These are phyloP conservation scores for Colletotrichum lentis DNA, from an alignment of 2,329 filamentous ascomycete species.

Conservation along the genomic window DNA sequence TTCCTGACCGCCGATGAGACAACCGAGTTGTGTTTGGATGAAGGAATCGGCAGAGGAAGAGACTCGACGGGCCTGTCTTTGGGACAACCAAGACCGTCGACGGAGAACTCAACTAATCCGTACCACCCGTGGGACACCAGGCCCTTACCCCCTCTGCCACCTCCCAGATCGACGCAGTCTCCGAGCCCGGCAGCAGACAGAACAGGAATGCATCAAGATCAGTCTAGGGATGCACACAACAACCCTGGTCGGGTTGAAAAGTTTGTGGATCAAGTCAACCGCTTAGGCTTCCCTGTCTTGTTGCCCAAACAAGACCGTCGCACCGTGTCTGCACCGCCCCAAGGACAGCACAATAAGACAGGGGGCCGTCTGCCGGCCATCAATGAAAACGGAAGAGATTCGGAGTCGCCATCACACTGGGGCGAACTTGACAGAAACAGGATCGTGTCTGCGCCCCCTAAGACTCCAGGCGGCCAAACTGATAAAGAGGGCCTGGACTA, in stretches of 20 bases:
- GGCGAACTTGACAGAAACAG: slow-evolving; percentile 49
- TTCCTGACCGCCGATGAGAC: slow-evolving; percentile 55
- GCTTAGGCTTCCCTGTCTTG: slow-evolving; percentile 45
- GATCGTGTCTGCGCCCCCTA: slow-evolving; percentile 57
- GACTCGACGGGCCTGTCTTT: slow-evolving; percentile 56
- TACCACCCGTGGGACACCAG: slow-evolving; percentile 55
- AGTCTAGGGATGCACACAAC: slow-evolving; percentile 20
- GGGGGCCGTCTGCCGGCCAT: slow-evolving; percentile 58
- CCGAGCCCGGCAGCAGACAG: not conserved
- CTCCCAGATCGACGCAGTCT: slow-evolving; percentile 29
- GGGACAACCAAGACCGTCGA: slow-evolving; percentile 48
- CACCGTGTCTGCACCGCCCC: slow-evolving; percentile 60
- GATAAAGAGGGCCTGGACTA: slow-evolving; percentile 55
- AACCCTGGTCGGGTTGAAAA: slow-evolving; percentile 34
- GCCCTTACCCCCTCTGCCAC: slow-evolving; percentile 61
- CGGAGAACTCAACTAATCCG: slow-evolving; percentile 44
- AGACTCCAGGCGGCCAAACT: slow-evolving; percentile 38
- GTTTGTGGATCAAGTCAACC: slow-evolving; percentile 38
- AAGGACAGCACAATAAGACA: slow-evolving; percentile 52
- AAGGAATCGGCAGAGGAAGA: slow-evolving; percentile 45
- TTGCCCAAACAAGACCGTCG: slow-evolving; percentile 55
- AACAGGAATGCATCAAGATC: not conserved
- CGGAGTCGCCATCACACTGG: slow-evolving; percentile 9
- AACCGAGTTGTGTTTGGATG: slow-evolving; percentile 43
- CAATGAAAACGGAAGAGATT: slow-evolving; percentile 51